Evolutionary conservation across 768 basidiomycete species (phyloP), one percentile per base, ranked within the genome.

Genomic region (Suillus ampliporus): DNA sequence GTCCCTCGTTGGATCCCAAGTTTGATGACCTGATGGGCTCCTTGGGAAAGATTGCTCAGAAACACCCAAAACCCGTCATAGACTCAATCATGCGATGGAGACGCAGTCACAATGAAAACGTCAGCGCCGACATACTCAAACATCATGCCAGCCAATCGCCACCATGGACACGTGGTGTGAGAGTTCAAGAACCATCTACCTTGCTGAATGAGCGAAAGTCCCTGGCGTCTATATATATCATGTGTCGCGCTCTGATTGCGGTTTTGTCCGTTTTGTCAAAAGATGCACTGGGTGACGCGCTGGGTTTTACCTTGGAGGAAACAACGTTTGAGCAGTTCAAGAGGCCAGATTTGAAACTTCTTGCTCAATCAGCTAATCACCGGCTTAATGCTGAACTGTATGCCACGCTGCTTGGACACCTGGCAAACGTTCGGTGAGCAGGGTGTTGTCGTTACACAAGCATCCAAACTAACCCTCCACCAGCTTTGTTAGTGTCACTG

Each of bases 401-500:
- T 73, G 90, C 94, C 3, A 86, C 86, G 21, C 80, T 97, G n/a
- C 77, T 97, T 5, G 95, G 94, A 3, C 87, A 92, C 68, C 79
- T 97, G 60, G 90, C 94, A 1, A 89, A 86, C 67, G 80, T 92
- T 63, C 84, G 94, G 93, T 94, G 65, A 37, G 31, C 21, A 14
- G 63, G 6, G 17, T 1, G 11, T 52, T 8, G 21, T 61, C 44
- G 7, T 17, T 57, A 19, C 10, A 46, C 21, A 21, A 44, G 21
- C 10, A 58, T 19, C 21, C 13, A 19, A 51, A 38, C 21, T 57
- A 28, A 53, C 47, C 9, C 40, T 26, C 51, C 44, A 19, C 8
- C 61, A 94, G 95, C 58, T 98, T 98, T 68, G 82, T 91, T 67
- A 95, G 89, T 62, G 92, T 98, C n/a, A 94, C 93, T 4, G 95